Conservation (phyloP, 805 yeast genomes). For the Saccharomycopsis olivae region DNA sequence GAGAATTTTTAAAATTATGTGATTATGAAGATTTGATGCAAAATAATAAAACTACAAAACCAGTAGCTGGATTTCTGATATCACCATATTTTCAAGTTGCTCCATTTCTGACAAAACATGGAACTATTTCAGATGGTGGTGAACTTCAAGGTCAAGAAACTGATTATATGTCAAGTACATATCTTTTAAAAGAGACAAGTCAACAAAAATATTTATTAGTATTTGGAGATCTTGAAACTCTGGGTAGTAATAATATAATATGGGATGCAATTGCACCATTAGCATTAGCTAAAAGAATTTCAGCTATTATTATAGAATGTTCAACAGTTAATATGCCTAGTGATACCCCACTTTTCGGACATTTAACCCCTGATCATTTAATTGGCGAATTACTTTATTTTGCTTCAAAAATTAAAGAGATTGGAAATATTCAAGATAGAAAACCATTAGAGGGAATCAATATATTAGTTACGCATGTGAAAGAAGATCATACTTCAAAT, state of each 20-base stretch:
- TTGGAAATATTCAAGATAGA: not conserved
- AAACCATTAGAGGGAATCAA: constrained; percentile 21
- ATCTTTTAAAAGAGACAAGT: constrained; percentile 33
- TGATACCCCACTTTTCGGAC: constrained; percentile 58
- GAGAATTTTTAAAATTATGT: constrained; percentile 22
- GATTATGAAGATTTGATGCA: not conserved
- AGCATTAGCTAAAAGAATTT: constrained; percentile 31
- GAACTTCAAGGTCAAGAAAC: constrained; percentile 10
- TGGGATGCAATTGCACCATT: constrained; percentile 49
- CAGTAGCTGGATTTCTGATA: too few species aligned
- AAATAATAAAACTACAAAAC: not conserved
- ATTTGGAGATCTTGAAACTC: constrained; percentile 84
- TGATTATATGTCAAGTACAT: constrained; percentile 42
- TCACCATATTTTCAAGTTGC: constrained; percentile 21
- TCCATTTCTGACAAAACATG: constrained; percentile 32
- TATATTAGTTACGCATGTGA: constrained; percentile 40
- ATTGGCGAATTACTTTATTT: constrained; percentile 41
- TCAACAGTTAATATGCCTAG: constrained; percentile 42
- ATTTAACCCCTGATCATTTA: constrained; percentile 58
- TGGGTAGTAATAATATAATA: constrained; percentile 32
- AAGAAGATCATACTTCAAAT: constrained; percentile 28
- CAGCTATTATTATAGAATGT: constrained; percentile 67
- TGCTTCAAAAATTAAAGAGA: constrained; percentile 13
- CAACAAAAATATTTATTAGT: constrained; percentile 36
- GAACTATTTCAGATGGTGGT: constrained; percentile 30